phyloP scores from a whole-genome alignment of 306 rosid species.

The Castanopsis chinensis region DNA sequence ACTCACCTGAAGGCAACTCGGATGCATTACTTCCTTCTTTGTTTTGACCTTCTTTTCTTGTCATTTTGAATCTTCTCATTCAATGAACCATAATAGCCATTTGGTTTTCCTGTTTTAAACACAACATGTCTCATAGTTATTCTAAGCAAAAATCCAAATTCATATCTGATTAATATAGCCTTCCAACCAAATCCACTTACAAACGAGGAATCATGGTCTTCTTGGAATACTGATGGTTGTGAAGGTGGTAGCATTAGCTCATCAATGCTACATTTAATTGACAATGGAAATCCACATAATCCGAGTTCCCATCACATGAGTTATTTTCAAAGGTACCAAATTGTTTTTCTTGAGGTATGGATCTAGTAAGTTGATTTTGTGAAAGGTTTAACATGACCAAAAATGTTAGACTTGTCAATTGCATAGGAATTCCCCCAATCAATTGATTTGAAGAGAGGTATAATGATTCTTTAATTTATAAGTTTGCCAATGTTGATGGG shows the following conservation, averaged over 20 bases:
- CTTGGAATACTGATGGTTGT: not conserved
- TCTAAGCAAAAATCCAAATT: constrained; percentile 31
- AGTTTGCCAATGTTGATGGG: constrained; percentile 21
- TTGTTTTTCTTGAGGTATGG: constrained; percentile 33
- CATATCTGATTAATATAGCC: constrained; percentile 23
- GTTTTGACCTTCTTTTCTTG: not conserved
- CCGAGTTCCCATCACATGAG: constrained; percentile 26
- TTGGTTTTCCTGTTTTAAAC: not conserved
- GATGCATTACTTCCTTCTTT: not conserved
- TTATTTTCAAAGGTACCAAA: constrained; percentile 29
- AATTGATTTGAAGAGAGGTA: constrained; percentile 38
- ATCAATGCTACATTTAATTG: constrained; percentile 2
- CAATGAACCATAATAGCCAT: not conserved
- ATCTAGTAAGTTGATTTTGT: constrained; percentile 22
- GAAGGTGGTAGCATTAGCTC: not conserved
- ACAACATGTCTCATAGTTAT: constrained; percentile 12
- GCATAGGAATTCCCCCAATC: not conserved
- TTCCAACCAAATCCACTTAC: constrained; percentile 28
- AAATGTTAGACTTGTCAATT: constrained; percentile 23
- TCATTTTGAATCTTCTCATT: not conserved
- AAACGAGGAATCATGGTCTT: not conserved
- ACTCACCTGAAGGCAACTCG: no score
- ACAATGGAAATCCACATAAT: constrained; percentile 37
- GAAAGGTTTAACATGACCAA: constrained; percentile 23
- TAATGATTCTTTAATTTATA: constrained; percentile 30